A percentile compares a stretch with the other conserved stretches of the same genome.
phyloP scores from a whole-genome alignment of 257 asterid genomes.

The Schizonepeta tenuifolia region DNA sequence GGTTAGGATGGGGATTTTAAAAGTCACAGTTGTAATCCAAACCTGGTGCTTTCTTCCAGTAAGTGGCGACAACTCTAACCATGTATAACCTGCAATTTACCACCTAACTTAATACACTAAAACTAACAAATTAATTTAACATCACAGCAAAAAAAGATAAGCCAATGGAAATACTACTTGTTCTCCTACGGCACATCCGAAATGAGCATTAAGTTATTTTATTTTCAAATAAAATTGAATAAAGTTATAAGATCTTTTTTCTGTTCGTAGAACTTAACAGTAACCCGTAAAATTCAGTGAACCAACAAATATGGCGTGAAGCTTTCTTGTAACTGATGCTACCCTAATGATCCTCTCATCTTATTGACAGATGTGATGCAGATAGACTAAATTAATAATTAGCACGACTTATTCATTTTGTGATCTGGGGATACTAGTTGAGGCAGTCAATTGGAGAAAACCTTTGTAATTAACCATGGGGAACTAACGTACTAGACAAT shows the following conservation, averaged over 20 bases:
- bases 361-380: not conserved
- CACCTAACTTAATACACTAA: constrained; percentile 16
- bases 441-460: not conserved
- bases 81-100: constrained; percentile 71
- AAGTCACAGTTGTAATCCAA: not conserved
- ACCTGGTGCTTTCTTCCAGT: constrained; percentile 99
- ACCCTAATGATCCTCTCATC: constrained; percentile 11
- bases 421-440: not conserved
- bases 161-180: not conserved
- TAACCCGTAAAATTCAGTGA: not conserved
- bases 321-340: not conserved
- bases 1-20: not conserved
- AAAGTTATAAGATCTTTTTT: not conserved
- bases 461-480: not conserved
- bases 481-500: not conserved
- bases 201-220: not conserved
- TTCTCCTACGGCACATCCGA: not conserved
- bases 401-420: constrained; percentile 7
- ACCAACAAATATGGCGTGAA: not conserved
- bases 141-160: constrained; percentile 3
- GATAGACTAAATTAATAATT: not conserved
- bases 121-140: not conserved
- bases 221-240: not conserved
- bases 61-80: constrained; percentile 86
- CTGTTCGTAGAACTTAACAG: not conserved